Percentiles rank a stretch among this genome's conserved stretches.
phyloP scores from a whole-genome alignment of 1,284 basidiomycete genomes.

The Mycena citricolor region DNA sequence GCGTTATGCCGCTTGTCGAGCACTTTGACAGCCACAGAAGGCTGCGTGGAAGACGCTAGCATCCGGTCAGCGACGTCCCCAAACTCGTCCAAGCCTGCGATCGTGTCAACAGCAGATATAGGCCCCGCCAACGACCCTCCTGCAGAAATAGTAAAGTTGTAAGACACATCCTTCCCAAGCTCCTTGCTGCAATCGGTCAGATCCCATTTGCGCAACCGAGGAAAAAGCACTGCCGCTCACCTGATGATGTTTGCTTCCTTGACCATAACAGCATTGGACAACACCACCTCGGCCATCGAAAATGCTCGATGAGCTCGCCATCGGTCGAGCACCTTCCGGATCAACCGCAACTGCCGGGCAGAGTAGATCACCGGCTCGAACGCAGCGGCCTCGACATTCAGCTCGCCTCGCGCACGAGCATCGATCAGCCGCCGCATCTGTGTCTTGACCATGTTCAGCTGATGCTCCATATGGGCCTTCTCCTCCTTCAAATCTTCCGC shows the following conservation, averaged over 20 bases:
- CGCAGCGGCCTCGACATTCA: constrained; percentile 55
- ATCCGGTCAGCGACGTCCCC: constrained; percentile 88
- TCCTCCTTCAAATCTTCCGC: constrained; percentile 84
- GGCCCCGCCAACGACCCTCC: constrained; percentile 81
- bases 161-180: constrained; percentile 81
- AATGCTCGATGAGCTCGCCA: constrained; percentile 87
- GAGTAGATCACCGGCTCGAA: constrained; percentile 82
- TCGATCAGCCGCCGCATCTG: constrained; percentile 84
- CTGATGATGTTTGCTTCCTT: constrained; percentile 96
- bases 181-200: constrained; percentile 60
- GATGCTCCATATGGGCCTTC: constrained; percentile 89
- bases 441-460: constrained; percentile 75
- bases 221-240: constrained; percentile 41
- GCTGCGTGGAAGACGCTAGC: constrained; percentile 69
- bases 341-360: constrained; percentile 77
- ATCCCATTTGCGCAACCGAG: constrained; percentile 1
- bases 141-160: constrained; percentile 90
- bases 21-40: constrained; percentile 88
- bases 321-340: constrained; percentile 75
- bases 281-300: constrained; percentile 88
- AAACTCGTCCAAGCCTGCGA: constrained; percentile 87
- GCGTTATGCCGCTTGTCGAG: constrained; percentile 84
- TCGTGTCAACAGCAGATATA: constrained; percentile 80
- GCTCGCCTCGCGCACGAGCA: constrained; percentile 75
- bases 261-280: constrained; percentile 83